A percentile compares a stretch with the other conserved stretches of the same genome.
Conservation (phyloP, 306 rosid genomes). For the Medicago lupulina region DNA sequence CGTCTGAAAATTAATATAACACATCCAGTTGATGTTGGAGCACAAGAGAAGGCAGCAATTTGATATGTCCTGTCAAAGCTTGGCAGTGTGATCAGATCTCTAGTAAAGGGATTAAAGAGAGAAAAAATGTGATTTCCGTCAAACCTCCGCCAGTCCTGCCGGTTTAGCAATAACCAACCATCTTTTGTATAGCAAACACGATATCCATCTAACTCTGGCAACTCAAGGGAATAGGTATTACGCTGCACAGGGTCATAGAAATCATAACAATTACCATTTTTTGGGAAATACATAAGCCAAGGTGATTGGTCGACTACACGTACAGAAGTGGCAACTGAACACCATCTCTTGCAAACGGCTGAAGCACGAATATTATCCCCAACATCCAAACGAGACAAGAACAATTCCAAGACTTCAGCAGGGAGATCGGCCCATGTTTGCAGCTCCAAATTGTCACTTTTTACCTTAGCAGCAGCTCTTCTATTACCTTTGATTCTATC, state of each 20-base stretch:
- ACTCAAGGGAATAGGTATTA: slow-evolving; percentile 55
- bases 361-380: slow-evolving; percentile 71
- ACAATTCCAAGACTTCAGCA: slow-evolving; percentile 63
- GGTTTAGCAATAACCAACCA: slow-evolving; percentile 74
- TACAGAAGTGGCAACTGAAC: slow-evolving; percentile 63
- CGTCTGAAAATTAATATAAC: slow-evolving; percentile 70
- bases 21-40: slow-evolving; percentile 73
- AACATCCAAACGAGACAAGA: slow-evolving; percentile 53
- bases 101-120: slow-evolving; percentile 76
- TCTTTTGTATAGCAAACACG: slow-evolving; percentile 77
- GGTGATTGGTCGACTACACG: slow-evolving; percentile 75
- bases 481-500: slow-evolving; percentile 45
- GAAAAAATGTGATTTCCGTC: slow-evolving; percentile 55
- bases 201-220: slow-evolving; percentile 72
- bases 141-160: slow-evolving; percentile 38
- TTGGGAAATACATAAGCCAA: slow-evolving; percentile 78
- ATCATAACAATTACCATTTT: slow-evolving; percentile 59
- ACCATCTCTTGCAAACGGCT: slow-evolving; percentile 75
- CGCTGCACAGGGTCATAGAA: slow-evolving; percentile 76
- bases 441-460: slow-evolving; percentile 52
- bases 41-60: slow-evolving; percentile 78
- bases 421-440: slow-evolving; percentile 83
- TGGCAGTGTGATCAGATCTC: slow-evolving; percentile 67
- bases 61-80: slow-evolving; percentile 66
- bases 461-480: slow-evolving; percentile 38